Conservation (phyloP, 2,329 filamentous ascomycete species). For the Arthroderma uncinatum region DNA sequence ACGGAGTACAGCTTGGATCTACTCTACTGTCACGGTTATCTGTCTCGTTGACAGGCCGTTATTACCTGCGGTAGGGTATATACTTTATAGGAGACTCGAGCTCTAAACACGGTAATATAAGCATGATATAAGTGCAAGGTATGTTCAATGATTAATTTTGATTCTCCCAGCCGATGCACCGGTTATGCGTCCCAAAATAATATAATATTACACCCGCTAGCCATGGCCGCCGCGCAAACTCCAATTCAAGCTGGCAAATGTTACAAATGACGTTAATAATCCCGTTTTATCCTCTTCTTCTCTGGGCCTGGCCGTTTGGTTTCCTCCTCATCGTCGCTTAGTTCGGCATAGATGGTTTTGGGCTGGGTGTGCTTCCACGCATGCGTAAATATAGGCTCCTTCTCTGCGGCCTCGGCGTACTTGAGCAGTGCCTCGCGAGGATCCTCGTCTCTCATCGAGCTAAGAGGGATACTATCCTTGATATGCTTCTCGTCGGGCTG, state of each 20-base stretch:
- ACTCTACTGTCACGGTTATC: no score
- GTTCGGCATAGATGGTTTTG: conserved; percentile 76
- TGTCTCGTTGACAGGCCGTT: no score
- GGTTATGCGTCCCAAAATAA: not conserved
- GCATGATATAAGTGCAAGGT: no score
- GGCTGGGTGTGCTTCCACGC: conserved; percentile 90
- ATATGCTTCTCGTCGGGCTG: conserved; percentile 87
- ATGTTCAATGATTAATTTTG: not conserved
- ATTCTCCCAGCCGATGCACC: not conserved
- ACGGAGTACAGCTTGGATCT: no score
- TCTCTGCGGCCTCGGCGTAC: conserved; percentile 86
- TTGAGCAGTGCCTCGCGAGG: conserved; percentile 86
- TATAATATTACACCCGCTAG: not conserved
- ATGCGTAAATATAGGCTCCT: conserved; percentile 86
- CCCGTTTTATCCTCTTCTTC: conserved; percentile 44
- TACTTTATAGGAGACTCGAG: no score
- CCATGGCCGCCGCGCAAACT: not conserved
- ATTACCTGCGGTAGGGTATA: no score
- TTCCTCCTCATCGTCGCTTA: conserved; percentile 72
- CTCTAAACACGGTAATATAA: no score
- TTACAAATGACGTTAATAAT: conserved; percentile 9
- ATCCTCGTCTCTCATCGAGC: conserved; percentile 91
- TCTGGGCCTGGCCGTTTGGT: conserved; percentile 46
- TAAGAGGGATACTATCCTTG: conserved; percentile 75
- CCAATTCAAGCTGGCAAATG: not conserved